Evolutionary conservation across 108 stramenopile species (phyloP).

Genomic region (Skeletonema potamos): DNA sequence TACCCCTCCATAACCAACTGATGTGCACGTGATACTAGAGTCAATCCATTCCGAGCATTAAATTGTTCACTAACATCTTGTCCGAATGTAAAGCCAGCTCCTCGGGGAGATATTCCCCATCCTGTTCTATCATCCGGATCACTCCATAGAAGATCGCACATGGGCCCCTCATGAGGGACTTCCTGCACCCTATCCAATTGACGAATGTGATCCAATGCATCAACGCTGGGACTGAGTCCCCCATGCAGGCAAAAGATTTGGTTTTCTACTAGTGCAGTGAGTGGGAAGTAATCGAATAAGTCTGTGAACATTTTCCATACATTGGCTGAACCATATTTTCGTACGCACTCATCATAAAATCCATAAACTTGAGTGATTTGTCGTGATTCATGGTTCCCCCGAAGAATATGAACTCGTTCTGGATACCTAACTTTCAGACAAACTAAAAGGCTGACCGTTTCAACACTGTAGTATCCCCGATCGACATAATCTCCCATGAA

Average conservation of each 20-base stretch:
- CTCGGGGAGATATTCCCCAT: conserved; percentile 96
- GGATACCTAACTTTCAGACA: conserved; percentile 96
- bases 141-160: conserved; percentile 98
- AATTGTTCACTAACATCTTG: conserved; percentile 88
- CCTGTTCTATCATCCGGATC: conserved; percentile 97
- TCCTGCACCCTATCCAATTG: conserved; percentile 96
- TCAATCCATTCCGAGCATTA: conserved; percentile 88
- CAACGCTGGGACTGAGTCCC: conserved; percentile 93
- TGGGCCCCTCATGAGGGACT: conserved; percentile 97
- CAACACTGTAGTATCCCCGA: conserved; percentile 97
- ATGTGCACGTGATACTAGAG: conserved; percentile 87
- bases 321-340: conserved; percentile 97
- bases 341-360: conserved; percentile 98
- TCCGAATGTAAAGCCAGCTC: conserved; percentile 97
- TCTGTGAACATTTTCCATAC: conserved; percentile 99
- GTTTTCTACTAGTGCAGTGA: conserved; percentile 94
- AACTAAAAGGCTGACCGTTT: conserved; percentile 93
- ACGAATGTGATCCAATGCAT: conserved; percentile 95
- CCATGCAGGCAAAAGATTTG: conserved; percentile 96
- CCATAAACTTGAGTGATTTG: conserved; percentile 99
- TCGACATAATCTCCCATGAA: conserved; percentile 99
- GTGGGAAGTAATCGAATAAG: conserved; percentile 95
- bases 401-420: conserved; percentile 91
- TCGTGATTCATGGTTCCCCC: conserved; percentile 92
- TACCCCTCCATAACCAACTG: conserved; percentile 97